These are phyloP conservation scores for Ceratocystiopsis minuta DNA, from an alignment of 2,329 filamentous ascomycete species.

Conservation along the genomic window DNA sequence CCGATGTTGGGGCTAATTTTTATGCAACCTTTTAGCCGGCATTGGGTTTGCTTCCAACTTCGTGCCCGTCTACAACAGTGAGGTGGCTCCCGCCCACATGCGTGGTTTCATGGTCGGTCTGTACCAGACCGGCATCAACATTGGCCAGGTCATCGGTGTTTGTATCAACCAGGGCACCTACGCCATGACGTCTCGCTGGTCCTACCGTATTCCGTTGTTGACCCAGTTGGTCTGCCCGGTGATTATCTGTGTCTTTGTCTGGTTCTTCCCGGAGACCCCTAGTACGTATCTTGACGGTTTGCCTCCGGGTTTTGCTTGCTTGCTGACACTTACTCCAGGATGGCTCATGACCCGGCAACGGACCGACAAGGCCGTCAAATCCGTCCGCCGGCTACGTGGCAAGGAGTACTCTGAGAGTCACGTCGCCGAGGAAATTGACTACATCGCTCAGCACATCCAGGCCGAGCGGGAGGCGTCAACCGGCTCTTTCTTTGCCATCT, in stretches of 20 bases:
- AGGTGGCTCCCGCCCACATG: not conserved
- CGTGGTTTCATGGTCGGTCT: not conserved
- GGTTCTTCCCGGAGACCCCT: not conserved
- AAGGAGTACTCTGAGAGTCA: constrained; percentile 12
- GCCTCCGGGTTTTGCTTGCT: not conserved
- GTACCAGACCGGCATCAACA: constrained; percentile 1
- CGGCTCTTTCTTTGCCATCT: constrained; percentile 26
- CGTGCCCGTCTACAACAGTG: not conserved
- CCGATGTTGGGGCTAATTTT: too few relatives aligned
- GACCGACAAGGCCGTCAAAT: constrained; percentile 15
- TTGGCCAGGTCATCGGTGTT: not conserved
- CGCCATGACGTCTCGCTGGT: not conserved
- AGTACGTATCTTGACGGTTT: not conserved
- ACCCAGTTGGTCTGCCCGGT: not conserved
- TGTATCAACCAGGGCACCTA: not conserved
- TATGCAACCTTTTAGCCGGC: not conserved
- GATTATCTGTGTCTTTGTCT: not conserved
- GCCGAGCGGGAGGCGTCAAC: constrained; percentile 16
- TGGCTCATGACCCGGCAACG: constrained; percentile 19
- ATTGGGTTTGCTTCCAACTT: constrained; percentile 2
- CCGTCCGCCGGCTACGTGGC: constrained; percentile 17
- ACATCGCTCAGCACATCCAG: constrained; percentile 20
- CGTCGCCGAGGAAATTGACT: constrained; percentile 14
- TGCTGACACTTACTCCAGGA: constrained; percentile 13
- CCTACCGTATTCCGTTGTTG: not conserved